These are phyloP conservation scores for Fusarium tjaetaba DNA, from an alignment of 2,329 filamentous ascomycete species.

Conservation along the genomic window DNA sequence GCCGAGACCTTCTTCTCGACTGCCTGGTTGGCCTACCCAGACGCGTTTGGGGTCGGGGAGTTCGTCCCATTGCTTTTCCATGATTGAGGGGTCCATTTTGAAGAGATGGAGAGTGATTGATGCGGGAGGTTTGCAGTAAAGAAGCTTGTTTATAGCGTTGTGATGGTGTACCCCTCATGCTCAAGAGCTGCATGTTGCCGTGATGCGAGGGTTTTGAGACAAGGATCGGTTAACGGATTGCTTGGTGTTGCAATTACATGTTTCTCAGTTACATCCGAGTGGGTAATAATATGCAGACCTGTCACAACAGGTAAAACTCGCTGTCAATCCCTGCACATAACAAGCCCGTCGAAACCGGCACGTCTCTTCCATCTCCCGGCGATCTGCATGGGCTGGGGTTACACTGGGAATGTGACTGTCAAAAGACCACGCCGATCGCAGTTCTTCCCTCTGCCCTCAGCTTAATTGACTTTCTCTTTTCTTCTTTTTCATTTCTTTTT, in stretches of 20 bases:
- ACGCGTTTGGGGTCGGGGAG: slow-evolving; percentile 60
- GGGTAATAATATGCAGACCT: background rate
- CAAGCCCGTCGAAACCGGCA: background rate
- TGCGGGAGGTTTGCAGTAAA: background rate
- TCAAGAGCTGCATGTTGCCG: no score
- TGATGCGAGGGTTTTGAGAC: no score
- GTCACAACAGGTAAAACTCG: background rate
- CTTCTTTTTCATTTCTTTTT: background rate
- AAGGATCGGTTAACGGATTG: background rate
- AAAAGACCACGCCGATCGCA: slow-evolving; percentile 1
- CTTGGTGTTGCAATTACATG: background rate
- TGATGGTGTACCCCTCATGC: background rate
- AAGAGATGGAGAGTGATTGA: background rate
- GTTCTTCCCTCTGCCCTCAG: background rate
- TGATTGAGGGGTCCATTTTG: slow-evolving; percentile 20
- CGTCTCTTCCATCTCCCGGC: background rate
- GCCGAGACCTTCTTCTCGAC: slow-evolving; percentile 62
- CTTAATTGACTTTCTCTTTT: background rate
- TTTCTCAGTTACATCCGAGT: background rate
- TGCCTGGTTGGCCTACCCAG: slow-evolving; percentile 57
- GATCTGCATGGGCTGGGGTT: background rate
- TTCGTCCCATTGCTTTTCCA: slow-evolving; percentile 36
- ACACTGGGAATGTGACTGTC: background rate
- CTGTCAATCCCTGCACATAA: background rate
- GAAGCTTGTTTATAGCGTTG: slow-evolving; percentile 11